Base-by-base conservation (phyloP, 2,329 filamentous ascomycete genomes). In the Pseudomassariella vexata region DNA sequence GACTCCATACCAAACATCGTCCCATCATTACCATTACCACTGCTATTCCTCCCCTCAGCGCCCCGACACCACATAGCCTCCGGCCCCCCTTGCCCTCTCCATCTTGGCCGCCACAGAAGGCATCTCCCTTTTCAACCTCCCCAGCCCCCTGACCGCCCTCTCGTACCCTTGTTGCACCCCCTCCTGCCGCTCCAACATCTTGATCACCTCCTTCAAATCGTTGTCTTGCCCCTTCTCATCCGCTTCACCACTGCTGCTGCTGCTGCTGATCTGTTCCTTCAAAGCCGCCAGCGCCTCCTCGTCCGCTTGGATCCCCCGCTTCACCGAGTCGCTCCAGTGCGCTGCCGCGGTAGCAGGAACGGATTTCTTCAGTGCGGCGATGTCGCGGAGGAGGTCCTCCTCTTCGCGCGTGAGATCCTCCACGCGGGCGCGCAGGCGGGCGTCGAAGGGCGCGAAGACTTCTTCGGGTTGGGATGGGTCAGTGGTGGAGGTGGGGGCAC, bases 341-440 rank as follows among this genome's bases (percentile, higher is more conserved):
- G 53, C 47, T 7, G 73, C 70, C 0, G 65, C 62, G 8, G 57
- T 47, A 11, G 48, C 50, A 14, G 74, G 73, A 2, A 75, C 66
- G 38, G 57, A 55, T 39, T 69, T 66, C 53, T 78, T 78, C n/a
- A 78, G 62, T 19, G 61, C 57, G 6, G 77, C 76, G 45, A 82
- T 77, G 46, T 79, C 73, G 42, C 76, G 71, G 26, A 80, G 69
- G 3, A 82, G 65, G 47, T 75, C 74, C 49, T 81, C 76, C 44
- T 82, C 77, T 37, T 78, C 66, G 38, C 70, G 63, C 38, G 73
- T 66, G n/a, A 80, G 66, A 22, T 73, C 68, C 49, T 76, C 73
- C 43, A 79, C 71, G 44, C 66, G 68, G 39, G 67, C 63, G 48
- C 76, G 74, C 45, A 73, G 69, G 50, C 71, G 70, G 4, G 62